These are phyloP conservation scores for Schizothecium vesticola DNA, from an alignment of 495 filamentous ascomycete genomes.

Conservation along the genomic window DNA sequence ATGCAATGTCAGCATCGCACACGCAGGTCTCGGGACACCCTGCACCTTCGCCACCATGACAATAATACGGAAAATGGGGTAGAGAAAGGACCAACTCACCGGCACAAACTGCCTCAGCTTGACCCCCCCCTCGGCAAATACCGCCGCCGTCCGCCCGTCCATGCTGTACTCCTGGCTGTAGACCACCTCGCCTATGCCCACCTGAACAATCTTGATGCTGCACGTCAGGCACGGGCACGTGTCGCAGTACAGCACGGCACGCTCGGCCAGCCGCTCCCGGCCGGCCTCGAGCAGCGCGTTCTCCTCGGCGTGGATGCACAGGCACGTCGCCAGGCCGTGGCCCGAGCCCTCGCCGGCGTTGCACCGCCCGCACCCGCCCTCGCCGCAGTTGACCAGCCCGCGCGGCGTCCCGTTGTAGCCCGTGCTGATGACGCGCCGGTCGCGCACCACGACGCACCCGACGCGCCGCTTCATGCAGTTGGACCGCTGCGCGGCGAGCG, in stretches of 20 bases:
- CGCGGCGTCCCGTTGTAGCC: slow-evolving; percentile 98
- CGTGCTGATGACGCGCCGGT: slow-evolving; percentile 82
- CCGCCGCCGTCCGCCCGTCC: slow-evolving; percentile 76
- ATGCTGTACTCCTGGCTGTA: slow-evolving; percentile 91
- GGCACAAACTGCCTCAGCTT: slow-evolving; percentile 74
- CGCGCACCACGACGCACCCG: slow-evolving; percentile 88
- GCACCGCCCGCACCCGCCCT: slow-evolving; percentile 87
- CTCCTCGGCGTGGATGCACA: slow-evolving; percentile 95
- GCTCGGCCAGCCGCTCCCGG: slow-evolving; percentile 75
- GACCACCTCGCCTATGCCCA: slow-evolving; percentile 91
- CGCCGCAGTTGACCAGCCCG: slow-evolving; percentile 80
- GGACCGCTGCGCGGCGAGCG: slow-evolving; percentile 80
- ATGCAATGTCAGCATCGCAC: slow-evolving; percentile 13
- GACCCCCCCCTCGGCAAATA: slow-evolving; percentile 72
- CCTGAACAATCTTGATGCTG: slow-evolving; percentile 94
- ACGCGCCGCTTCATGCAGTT: slow-evolving; percentile 99
- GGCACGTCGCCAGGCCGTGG: slow-evolving; percentile 70
- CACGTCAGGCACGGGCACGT: slow-evolving; percentile 99
- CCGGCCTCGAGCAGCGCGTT: slow-evolving; percentile 94
- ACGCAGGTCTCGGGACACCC: neutral
- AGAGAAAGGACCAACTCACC: slow-evolving; percentile 45
- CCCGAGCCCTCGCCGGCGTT: slow-evolving; percentile 67
- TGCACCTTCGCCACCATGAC: neutral
- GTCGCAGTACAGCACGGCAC: slow-evolving; percentile 85
- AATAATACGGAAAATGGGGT: neutral